Percentiles rank a stretch among this genome's conserved stretches.
phyloP scores from a whole-genome alignment of 306 rosid genomes.

The Arachis stenosperma region DNA sequence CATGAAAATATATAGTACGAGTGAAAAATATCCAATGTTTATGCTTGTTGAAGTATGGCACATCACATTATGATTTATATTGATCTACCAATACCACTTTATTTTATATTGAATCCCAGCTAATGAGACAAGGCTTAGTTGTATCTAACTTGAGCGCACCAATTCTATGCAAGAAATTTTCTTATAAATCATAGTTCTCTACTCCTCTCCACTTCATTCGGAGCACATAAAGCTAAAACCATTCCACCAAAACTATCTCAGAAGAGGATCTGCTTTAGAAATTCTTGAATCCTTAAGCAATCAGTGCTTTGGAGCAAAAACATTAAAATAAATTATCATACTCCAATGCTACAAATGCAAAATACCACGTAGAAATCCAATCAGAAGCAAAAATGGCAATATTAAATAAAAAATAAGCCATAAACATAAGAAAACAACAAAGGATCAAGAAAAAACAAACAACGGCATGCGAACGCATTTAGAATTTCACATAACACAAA shows the following conservation, averaged over 20 bases:
- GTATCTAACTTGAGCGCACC: neutral
- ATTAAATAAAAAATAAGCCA: neutral
- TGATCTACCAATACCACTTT: neutral
- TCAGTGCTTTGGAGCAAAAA: neutral
- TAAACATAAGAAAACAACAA: neutral
- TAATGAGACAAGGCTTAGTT: no score
- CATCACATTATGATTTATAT: no score
- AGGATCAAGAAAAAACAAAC: neutral
- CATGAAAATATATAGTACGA: no score
- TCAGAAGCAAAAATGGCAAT: neutral
- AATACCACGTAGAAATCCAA: neutral
- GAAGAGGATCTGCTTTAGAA: constrained; percentile 22
- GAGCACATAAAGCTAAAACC: constrained; percentile 25
- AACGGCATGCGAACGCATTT: neutral
- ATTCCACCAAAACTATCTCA: constrained; percentile 9
- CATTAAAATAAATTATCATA: neutral
- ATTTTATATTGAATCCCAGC: no score
- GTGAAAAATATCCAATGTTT: no score
- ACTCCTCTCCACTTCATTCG: constrained; percentile 25
- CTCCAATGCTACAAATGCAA: neutral
- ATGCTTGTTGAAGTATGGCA: no score
- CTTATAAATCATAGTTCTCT: neutral
- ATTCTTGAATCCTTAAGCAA: neutral
- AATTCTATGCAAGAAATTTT: neutral
- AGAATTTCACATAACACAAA: neutral